Evolutionary conservation across 495 filamentous ascomycete genomes (phyloP).

Genomic region (Hyaloscypha hepaticicola): DNA sequence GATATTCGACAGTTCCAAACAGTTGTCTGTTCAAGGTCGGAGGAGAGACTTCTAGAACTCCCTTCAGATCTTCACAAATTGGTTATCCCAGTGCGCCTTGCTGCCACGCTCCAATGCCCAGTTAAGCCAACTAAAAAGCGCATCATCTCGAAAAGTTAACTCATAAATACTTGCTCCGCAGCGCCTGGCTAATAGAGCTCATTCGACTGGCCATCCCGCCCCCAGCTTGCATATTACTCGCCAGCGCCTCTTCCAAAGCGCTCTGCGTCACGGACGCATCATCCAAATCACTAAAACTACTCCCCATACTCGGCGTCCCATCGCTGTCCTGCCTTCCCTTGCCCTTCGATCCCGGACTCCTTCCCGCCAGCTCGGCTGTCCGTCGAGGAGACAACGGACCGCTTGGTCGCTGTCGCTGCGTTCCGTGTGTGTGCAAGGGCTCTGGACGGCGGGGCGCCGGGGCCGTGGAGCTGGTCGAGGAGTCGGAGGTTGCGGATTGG

Average conservation of each 20-base stretch:
- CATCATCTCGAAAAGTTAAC: not conserved
- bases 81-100: not conserved
- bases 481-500: slow-evolving; percentile 56
- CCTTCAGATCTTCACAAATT: not conserved
- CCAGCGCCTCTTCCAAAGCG: slow-evolving; percentile 87
- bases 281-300: slow-evolving; percentile 95
- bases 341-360: slow-evolving; percentile 53
- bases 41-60: not conserved
- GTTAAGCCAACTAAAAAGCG: not conserved
- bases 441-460: slow-evolving; percentile 33
- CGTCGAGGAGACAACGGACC: slow-evolving; percentile 43
- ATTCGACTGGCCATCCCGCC: slow-evolving; percentile 82
- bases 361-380: slow-evolving; percentile 53
- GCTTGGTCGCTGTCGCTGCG: slow-evolving; percentile 16
- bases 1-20: not conserved
- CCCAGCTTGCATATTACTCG: slow-evolving; percentile 85
- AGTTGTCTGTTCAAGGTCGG: not conserved
- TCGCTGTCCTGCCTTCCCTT: slow-evolving; percentile 71
- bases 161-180: slow-evolving; percentile 34
- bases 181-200: slow-evolving; percentile 71
- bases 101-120: not conserved
- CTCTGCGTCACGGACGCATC: slow-evolving; percentile 94
- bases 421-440: slow-evolving; percentile 9
- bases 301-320: slow-evolving; percentile 93
- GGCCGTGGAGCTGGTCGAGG: slow-evolving; percentile 59